Conservation (phyloP, 805 yeast genomes). For the Zygosaccharomyces bisporus region DNA sequence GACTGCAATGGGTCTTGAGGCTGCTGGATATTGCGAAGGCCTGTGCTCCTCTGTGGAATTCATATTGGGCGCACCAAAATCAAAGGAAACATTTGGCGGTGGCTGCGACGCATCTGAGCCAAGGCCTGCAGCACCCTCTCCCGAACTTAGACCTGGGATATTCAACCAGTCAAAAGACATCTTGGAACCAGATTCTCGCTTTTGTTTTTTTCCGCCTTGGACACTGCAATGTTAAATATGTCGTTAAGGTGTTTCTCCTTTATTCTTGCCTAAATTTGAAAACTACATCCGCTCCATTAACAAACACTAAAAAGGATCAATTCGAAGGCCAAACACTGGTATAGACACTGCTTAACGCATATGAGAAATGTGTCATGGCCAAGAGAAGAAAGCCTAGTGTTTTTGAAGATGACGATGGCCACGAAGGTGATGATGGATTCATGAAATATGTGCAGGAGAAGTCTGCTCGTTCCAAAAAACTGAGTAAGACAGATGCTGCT, state of each 20-base stretch:
- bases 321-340: not conserved
- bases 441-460: conserved; percentile 28
- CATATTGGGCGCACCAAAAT: conserved; percentile 19
- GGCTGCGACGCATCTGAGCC: conserved; percentile 23
- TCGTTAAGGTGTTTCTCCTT: conserved; percentile 5
- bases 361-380: conserved; percentile 8
- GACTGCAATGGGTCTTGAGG: not conserved
- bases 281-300: not conserved
- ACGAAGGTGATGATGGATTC: conserved; percentile 44
- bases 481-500: conserved; percentile 12
- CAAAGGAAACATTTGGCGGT: conserved; percentile 54
- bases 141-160: conserved; percentile 38
- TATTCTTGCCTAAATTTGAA: not conserved
- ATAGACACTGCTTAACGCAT: not conserved
- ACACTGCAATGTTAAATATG: not conserved
- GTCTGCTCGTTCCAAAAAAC: conserved; percentile 15
- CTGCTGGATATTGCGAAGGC: not conserved
- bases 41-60: not conserved
- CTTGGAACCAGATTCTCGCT: conserved; percentile 13
- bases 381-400: conserved; percentile 15
- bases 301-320: not conserved
- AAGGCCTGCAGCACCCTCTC: conserved; percentile 19
- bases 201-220: not conserved
- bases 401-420: conserved; percentile 17
- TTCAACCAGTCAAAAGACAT: conserved; percentile 55